A percentile compares a stretch with the other conserved stretches of the same genome.
phyloP scores from a whole-genome alignment of 2,329 filamentous ascomycete genomes.

The Colletotrichum acutatum region DNA sequence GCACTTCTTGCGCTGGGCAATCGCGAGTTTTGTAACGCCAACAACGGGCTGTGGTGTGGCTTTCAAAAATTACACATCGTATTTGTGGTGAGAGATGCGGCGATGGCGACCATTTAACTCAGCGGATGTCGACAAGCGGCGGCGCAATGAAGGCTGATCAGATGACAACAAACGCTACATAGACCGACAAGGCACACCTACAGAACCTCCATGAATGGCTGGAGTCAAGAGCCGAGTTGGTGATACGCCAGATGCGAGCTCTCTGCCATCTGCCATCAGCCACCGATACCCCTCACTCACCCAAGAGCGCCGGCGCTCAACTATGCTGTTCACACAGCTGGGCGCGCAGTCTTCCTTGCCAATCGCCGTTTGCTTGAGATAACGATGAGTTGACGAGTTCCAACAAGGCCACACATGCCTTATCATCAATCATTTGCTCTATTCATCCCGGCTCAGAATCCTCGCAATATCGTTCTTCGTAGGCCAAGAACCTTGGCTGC shows the following conservation, averaged over 20 bases:
- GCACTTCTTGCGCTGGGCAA: background rate
- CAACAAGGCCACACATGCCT: background rate
- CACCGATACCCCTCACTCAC: background rate
- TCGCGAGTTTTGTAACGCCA: background rate
- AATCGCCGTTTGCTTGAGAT: background rate
- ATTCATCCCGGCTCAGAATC: background rate
- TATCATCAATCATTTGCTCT: background rate
- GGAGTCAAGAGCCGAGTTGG: background rate
- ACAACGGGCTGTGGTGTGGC: background rate
- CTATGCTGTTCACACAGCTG: background rate
- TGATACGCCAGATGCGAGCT: background rate
- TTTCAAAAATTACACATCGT: background rate
- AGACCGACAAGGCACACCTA: background rate
- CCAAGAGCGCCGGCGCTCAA: background rate
- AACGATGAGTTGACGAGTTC: background rate
- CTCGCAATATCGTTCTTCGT: background rate
- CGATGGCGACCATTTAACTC: background rate
- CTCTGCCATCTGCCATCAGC: background rate
- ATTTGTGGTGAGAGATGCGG: background rate
- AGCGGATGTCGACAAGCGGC: background rate
- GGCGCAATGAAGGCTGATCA: background rate
- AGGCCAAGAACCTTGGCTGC: slow-evolving; percentile 26
- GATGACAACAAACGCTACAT: background rate
- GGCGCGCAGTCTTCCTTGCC: background rate
- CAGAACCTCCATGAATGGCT: background rate